Conservation (phyloP, 1,284 basidiomycete genomes). For the Athelia psychrophila region DNA sequence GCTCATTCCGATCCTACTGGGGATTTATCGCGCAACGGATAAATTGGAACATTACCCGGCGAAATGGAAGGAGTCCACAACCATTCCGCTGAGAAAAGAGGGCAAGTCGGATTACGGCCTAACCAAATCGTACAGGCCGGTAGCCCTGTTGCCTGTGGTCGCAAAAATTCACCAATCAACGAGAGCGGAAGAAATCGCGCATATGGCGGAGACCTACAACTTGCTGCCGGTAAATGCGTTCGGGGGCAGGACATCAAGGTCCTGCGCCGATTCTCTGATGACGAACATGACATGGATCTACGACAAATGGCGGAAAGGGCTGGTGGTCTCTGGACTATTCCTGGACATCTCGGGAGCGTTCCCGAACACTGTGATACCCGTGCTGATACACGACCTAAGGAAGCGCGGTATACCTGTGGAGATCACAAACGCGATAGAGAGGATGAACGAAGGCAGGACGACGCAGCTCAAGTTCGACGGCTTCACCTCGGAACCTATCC, state of each 20-base stretch:
- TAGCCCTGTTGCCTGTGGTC: conserved; percentile 33
- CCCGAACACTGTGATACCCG: conserved; percentile 25
- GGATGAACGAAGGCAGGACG: conserved; percentile 11
- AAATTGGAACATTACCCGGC: conserved; percentile 24
- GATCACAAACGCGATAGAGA: conserved; percentile 18
- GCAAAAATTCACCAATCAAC: conserved; percentile 29
- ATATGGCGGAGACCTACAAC: conserved; percentile 16
- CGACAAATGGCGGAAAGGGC: conserved; percentile 27
- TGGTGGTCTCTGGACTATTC: conserved; percentile 30
- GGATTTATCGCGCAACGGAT: conserved; percentile 27
- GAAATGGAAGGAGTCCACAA: conserved; percentile 28
- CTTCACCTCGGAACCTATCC: conserved; percentile 17
- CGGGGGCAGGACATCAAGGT: conserved; percentile 29
- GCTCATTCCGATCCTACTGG: conserved; percentile 22
- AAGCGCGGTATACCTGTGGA: conserved; percentile 22
- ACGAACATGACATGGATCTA: conserved; percentile 25
- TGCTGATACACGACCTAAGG: conserved; percentile 30
- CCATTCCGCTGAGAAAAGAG: conserved; percentile 36
- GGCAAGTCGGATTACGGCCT: conserved; percentile 31
- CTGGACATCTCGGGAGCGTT: conserved; percentile 40
- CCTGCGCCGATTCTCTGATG: conserved; percentile 35
- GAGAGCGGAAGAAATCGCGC: conserved; percentile 19
- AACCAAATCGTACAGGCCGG: conserved; percentile 35
- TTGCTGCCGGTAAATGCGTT: conserved; percentile 28
- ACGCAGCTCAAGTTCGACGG: conserved; percentile 29